Conservation (phyloP, 2,329 filamentous ascomycete genomes). For the Biscogniauxia marginata region DNA sequence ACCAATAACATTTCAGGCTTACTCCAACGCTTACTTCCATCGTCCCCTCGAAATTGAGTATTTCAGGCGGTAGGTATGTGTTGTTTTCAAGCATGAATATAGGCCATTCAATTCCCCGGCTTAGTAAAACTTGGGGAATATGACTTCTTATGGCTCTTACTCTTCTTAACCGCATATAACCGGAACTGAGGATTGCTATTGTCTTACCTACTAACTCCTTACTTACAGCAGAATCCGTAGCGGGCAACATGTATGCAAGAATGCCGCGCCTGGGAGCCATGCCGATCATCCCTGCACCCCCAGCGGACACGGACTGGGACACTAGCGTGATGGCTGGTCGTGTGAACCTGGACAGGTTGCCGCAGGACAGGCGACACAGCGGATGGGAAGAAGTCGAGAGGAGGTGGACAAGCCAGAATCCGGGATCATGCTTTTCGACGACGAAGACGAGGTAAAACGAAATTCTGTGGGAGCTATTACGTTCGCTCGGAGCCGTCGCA, state of each 20-base stretch:
- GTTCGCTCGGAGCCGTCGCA: too few relatives aligned
- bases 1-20: too few relatives aligned
- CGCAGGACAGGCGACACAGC: conserved; percentile 25
- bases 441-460: neutral
- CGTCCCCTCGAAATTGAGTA: too few relatives aligned
- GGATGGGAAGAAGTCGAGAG: conserved; percentile 29
- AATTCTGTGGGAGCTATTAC: too few relatives aligned
- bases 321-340: conserved; percentile 17
- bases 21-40: too few relatives aligned
- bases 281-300: conserved; percentile 4
- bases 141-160: too few relatives aligned
- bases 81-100: too few relatives aligned
- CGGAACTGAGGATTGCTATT: too few relatives aligned
- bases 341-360: conserved; percentile 12
- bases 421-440: neutral
- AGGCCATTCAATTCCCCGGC: too few relatives aligned
- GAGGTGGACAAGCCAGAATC: conserved; percentile 18
- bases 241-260: conserved; percentile 4
- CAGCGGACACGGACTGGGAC: conserved; percentile 26
- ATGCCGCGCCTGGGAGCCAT: conserved; percentile 3
- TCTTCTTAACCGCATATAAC: too few relatives aligned
- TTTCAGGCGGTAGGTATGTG: too few relatives aligned
- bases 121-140: too few relatives aligned
- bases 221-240: neutral
- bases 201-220: neutral